These are phyloP conservation scores for Fusarium incarnatum DNA, from an alignment of 2,329 filamentous ascomycete genomes.

Conservation along the genomic window DNA sequence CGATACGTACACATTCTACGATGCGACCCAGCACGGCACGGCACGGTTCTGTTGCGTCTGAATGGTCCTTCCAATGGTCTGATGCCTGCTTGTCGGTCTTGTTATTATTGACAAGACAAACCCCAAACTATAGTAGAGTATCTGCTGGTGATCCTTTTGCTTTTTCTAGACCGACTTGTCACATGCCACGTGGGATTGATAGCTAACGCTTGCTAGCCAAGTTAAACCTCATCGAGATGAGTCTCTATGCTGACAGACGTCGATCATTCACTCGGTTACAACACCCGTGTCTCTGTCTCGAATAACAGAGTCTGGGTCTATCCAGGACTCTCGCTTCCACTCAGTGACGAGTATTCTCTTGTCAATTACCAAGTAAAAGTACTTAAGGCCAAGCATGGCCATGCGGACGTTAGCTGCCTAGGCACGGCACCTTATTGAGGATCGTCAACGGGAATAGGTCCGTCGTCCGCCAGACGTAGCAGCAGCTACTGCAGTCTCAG, in stretches of 20 bases:
- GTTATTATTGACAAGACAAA: not conserved
- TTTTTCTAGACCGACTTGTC: conserved; percentile 31
- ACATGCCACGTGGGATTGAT: conserved; percentile 45
- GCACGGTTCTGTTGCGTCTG: not conserved
- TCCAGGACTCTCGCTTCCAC: not conserved
- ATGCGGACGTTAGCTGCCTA: not conserved
- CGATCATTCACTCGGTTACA: not conserved
- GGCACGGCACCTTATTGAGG: not conserved
- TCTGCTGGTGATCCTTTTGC: conserved; percentile 24
- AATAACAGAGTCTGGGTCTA: not conserved
- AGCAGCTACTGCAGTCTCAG: conserved; percentile 21
- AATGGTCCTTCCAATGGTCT: not conserved
- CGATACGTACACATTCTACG: not conserved
- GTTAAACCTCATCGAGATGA: conserved; percentile 11
- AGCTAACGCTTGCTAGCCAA: conserved; percentile 30
- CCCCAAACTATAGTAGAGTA: not conserved
- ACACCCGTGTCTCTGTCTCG: conserved; percentile 2
- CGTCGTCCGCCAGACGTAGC: not conserved
- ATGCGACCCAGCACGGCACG: not conserved
- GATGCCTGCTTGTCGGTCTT: not conserved
- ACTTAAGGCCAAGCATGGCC: not conserved
- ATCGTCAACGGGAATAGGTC: not conserved
- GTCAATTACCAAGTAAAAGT: not conserved
- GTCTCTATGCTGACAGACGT: not conserved
- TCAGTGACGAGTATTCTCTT: not conserved